Conservation (phyloP, 495 filamentous ascomycete species). For the Aspergillus nanangensis region DNA sequence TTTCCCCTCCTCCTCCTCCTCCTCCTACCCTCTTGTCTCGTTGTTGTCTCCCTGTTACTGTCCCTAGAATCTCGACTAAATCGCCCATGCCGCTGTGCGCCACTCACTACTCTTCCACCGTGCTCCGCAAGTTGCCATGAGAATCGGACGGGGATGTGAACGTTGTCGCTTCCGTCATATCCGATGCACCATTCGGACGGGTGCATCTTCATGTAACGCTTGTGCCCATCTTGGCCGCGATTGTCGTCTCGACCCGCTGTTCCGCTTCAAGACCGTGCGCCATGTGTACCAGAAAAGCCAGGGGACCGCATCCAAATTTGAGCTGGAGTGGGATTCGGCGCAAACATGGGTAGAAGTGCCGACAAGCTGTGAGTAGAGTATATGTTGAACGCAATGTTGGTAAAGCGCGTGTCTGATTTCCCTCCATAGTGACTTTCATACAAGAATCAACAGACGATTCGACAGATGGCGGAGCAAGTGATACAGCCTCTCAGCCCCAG, state of each 20-base stretch:
- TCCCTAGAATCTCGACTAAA: too few species aligned
- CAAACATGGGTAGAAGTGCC: constrained; percentile 33
- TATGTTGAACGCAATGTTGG: neutral
- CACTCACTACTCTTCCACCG: constrained; percentile 1
- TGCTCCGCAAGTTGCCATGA: constrained; percentile 23
- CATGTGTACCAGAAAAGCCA: constrained; percentile 34
- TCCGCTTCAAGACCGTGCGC: constrained; percentile 32
- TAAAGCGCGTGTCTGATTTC: neutral
- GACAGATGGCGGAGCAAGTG: constrained; percentile 4
- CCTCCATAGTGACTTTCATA: constrained; percentile 27
- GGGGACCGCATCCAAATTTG: constrained; percentile 24
- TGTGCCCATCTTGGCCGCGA: constrained; percentile 27
- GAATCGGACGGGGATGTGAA: constrained; percentile 36
- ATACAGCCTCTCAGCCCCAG: constrained; percentile 1
- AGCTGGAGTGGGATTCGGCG: constrained; percentile 29
- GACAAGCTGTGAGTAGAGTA: constrained; percentile 17
- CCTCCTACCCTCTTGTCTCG: too few species aligned
- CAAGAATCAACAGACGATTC: constrained; percentile 21
- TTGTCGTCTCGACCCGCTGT: constrained; percentile 33
- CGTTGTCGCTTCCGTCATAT: constrained; percentile 40
- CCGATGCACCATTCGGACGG: constrained; percentile 26
- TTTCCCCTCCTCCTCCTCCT: too few species aligned
- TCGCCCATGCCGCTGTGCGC: constrained; percentile 7
- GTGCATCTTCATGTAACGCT: constrained; percentile 27
- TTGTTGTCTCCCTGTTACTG: too few species aligned